These are phyloP conservation scores for Earliella scabrosa DNA, from an alignment of 1,284 basidiomycete genomes.

Conservation along the genomic window DNA sequence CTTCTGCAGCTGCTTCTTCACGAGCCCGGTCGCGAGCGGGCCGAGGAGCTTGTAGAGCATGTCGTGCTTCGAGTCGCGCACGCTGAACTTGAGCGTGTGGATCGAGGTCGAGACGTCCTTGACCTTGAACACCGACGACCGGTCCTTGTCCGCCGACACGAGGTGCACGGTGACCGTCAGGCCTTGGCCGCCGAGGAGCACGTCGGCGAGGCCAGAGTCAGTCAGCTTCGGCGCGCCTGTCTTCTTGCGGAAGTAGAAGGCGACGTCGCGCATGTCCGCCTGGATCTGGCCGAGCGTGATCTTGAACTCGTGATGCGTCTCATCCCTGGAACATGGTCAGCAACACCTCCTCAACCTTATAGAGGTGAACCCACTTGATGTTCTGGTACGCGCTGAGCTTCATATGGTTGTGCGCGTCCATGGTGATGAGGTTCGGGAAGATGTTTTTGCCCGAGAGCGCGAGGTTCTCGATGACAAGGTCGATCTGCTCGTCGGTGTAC, in stretches of 20 bases:
- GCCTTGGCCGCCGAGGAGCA: conserved; percentile 83
- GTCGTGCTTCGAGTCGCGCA: conserved; percentile 93
- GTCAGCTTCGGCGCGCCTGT: conserved; percentile 79
- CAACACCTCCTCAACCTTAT: too few relatives aligned
- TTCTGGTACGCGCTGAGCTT: conserved; percentile 77
- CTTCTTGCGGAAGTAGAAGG: conserved; percentile 86
- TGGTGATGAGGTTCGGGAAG: conserved; percentile 79
- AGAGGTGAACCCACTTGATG: conserved; percentile 46
- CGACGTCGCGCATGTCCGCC: conserved; percentile 90
- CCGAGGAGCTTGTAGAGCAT: conserved; percentile 84
- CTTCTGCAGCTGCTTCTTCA: conserved; percentile 91
- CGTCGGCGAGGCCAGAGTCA: conserved; percentile 91
- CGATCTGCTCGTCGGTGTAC: conserved; percentile 86
- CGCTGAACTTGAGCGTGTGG: conserved; percentile 86
- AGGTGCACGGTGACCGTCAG: conserved; percentile 69
- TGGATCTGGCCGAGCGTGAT: conserved; percentile 87
- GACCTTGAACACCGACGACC: conserved; percentile 78
- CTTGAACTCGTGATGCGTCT: conserved; percentile 71
- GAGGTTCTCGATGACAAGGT: conserved; percentile 93
- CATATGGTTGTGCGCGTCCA: conserved; percentile 86
- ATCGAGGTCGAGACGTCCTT: conserved; percentile 80
- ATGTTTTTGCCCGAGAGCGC: conserved; percentile 85
- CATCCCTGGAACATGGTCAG: conserved; percentile 43
- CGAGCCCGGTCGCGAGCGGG: conserved; percentile 75
- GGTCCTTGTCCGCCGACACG: conserved; percentile 67